phyloP scores from a whole-genome alignment of 352 stramenopile genomes.

The Globisporangium canariense region DNA sequence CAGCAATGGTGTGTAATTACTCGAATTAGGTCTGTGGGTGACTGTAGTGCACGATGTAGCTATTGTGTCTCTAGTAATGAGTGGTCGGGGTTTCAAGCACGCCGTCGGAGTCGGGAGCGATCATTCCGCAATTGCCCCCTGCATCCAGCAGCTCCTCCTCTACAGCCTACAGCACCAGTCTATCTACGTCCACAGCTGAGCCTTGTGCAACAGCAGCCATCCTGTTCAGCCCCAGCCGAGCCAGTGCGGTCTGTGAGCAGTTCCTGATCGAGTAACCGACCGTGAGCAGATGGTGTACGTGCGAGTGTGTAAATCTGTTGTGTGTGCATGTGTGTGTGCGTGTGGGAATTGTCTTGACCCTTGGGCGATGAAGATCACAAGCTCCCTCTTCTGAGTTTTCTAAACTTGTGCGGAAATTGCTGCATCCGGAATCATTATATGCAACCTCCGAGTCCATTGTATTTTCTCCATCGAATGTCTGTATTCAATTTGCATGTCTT shows the following conservation, averaged over 20 bases:
- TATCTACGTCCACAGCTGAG: background rate
- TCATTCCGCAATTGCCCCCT: slow-evolving; percentile 13
- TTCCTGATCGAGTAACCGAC: background rate
- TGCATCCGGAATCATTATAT: slow-evolving; percentile 91
- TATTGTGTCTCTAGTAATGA: background rate
- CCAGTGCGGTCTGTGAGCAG: background rate
- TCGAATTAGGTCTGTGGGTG: background rate
- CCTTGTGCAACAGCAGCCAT: background rate
- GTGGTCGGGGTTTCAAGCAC: background rate
- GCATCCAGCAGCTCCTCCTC: slow-evolving; percentile 6
- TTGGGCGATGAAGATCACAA: slow-evolving; percentile 77
- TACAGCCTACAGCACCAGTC: background rate
- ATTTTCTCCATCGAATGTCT: slow-evolving; percentile 15
- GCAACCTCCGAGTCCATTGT: slow-evolving; percentile 74
- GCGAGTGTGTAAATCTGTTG: background rate
- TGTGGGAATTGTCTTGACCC: slow-evolving; percentile 17
- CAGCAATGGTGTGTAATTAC: background rate
- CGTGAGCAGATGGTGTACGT: background rate
- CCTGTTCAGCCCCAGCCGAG: background rate
- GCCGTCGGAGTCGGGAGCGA: background rate
- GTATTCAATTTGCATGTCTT: slow-evolving; percentile 17
- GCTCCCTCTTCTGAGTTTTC: slow-evolving; percentile 85
- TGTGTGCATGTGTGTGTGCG: slow-evolving; percentile 6
- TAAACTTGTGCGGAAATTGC: slow-evolving; percentile 73
- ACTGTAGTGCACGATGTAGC: background rate